Conservation (phyloP, 129 eudicot genomes). For the Cynara cardunculus region DNA sequence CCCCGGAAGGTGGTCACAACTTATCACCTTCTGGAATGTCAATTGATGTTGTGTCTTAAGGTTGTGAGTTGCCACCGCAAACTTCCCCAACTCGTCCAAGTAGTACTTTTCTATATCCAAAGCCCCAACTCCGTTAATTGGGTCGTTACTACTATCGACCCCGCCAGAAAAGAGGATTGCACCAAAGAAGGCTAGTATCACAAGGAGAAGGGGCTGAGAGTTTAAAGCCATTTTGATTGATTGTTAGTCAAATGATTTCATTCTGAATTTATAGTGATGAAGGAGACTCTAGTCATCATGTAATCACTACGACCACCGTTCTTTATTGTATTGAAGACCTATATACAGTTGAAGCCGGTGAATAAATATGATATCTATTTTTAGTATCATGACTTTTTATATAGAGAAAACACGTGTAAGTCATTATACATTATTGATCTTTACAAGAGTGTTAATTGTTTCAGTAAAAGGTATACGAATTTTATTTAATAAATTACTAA, state of each 20-base stretch:
- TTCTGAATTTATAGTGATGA: constrained; percentile 1
- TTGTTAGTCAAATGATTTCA: neutral
- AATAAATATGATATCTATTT: neutral
- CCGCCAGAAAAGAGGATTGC: constrained; percentile 6
- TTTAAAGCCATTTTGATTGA: neutral
- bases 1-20: neutral
- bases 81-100: constrained; percentile 17
- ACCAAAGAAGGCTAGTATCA: constrained; percentile 11
- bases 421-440: neutral
- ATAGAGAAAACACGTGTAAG: neutral
- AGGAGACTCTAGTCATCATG: neutral
- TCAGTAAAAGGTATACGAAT: neutral
- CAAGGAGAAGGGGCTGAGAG: constrained; percentile 13
- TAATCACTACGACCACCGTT: neutral
- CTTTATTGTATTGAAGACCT: neutral
- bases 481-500: too few species aligned
- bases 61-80: constrained; percentile 29
- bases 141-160: neutral
- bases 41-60: constrained; percentile 14
- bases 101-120: neutral
- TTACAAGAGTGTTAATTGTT: neutral
- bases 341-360: constrained; percentile 1
- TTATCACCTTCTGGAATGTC: constrained; percentile 26
- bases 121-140: constrained; percentile 4
- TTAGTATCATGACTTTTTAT: neutral